Evolutionary conservation across 2,329 filamentous ascomycete species (phyloP).

Genomic region (Cladophialophora yegresii): DNA sequence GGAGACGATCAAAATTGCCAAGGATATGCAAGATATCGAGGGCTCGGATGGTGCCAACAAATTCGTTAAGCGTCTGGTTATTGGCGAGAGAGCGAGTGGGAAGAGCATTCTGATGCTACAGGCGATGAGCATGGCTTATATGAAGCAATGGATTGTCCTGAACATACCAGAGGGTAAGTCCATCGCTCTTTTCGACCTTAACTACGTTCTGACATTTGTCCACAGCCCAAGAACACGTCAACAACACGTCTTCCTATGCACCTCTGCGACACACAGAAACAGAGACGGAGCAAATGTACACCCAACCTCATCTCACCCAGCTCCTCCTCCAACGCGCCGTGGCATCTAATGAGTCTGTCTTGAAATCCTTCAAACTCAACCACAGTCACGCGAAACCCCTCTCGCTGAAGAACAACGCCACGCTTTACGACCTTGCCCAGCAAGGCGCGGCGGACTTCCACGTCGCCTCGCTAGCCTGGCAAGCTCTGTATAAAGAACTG

Average conservation of each 20-base stretch:
- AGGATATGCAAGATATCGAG: conserved; percentile 60
- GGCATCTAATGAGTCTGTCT: conserved; percentile 68
- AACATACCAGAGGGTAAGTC: conserved; percentile 81
- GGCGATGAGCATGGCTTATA: conserved; percentile 75
- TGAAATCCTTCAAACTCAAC: conserved; percentile 57
- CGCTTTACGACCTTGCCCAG: conserved; percentile 68
- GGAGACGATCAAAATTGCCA: conserved; percentile 74
- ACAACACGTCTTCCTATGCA: conserved; percentile 77
- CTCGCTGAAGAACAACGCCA: conserved; percentile 59
- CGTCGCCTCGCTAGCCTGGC: conserved; percentile 76
- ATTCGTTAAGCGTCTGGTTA: conserved; percentile 63
- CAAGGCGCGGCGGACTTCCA: conserved; percentile 73
- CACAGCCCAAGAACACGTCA: conserved; percentile 76
- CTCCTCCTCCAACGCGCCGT: conserved; percentile 71
- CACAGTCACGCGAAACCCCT: conserved; percentile 59
- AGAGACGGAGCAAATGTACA: conserved; percentile 59
- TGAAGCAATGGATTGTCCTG: conserved; percentile 86
- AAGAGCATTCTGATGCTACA: conserved; percentile 88
- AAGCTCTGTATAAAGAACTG: conserved; percentile 80
- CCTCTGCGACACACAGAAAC: conserved; percentile 54
- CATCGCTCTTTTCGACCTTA: conserved; percentile 28
- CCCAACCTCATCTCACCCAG: conserved; percentile 76
- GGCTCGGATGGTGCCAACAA: conserved; percentile 43
- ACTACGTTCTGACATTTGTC: not conserved
- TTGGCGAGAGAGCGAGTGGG: conserved; percentile 72